phyloP scores from a whole-genome alignment of 768 basidiomycete genomes.

The Harrya chromipes region DNA sequence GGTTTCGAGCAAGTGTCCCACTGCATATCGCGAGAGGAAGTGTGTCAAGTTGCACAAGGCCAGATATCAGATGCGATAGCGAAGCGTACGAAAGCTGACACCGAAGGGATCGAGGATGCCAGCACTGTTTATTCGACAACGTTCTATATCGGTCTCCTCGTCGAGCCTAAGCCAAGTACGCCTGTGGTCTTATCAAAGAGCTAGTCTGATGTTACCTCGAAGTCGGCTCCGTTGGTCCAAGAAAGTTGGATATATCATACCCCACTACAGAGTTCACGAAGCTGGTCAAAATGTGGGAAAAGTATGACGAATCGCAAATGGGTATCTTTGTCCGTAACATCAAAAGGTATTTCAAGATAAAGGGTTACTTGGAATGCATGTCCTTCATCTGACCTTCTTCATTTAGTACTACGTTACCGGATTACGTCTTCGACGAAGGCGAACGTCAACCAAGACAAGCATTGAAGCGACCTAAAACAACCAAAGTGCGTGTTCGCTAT shows the following conservation, averaged over 20 bases:
- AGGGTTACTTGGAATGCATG: slow-evolving; percentile 4
- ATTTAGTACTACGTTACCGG: slow-evolving; percentile 67
- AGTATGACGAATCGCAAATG: slow-evolving; percentile 89
- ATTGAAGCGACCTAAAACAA: slow-evolving; percentile 70
- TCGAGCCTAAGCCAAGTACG: slow-evolving; percentile 88
- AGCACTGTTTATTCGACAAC: slow-evolving; percentile 92
- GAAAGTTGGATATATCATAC: slow-evolving; percentile 93
- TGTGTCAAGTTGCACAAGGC: slow-evolving; percentile 83
- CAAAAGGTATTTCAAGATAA: slow-evolving; percentile 58
- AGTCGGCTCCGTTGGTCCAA: slow-evolving; percentile 76
- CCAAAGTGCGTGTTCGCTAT: slow-evolving; percentile 43
- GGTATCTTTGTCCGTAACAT: slow-evolving; percentile 92
- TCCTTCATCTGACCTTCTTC: slow-evolving; percentile 23
- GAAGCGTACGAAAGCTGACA: slow-evolving; percentile 74
- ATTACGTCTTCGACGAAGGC: slow-evolving; percentile 78
- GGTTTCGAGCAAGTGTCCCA: slow-evolving; percentile 87
- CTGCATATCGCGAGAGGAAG: slow-evolving; percentile 84
- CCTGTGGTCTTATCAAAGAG: slow-evolving; percentile 19
- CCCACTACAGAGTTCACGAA: slow-evolving; percentile 95
- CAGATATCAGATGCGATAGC: slow-evolving; percentile 72
- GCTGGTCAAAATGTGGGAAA: slow-evolving; percentile 93
- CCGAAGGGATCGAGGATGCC: slow-evolving; percentile 70
- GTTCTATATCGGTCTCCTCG: slow-evolving; percentile 93
- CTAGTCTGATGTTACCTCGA: slow-evolving; percentile 21
- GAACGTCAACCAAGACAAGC: slow-evolving; percentile 70